phyloP scores from a whole-genome alignment of 805 yeast genomes.

The Metschnikowia gruessii region DNA sequence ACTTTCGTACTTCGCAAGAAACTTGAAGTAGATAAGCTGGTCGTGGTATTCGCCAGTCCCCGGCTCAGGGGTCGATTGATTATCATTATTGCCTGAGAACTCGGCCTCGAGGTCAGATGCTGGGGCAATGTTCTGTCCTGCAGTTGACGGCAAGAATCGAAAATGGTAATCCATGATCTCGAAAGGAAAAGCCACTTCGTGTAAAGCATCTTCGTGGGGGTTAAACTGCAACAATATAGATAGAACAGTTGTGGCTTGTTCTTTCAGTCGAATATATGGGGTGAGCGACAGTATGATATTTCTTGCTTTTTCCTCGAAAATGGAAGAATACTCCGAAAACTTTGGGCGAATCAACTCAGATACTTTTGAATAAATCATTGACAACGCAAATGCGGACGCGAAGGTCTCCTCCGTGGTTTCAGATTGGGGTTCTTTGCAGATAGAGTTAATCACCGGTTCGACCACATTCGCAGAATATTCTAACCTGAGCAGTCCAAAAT shows the following conservation, averaged over 20 bases:
- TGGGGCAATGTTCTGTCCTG: neutral
- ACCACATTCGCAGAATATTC: constrained; percentile 3
- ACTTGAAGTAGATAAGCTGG: constrained; percentile 8
- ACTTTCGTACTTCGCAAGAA: constrained; percentile 9
- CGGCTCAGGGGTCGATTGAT: neutral
- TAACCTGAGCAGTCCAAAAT: neutral
- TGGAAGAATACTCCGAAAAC: neutral
- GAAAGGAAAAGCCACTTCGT: constrained; percentile 13
- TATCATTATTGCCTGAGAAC: neutral
- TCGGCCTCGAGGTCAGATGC: constrained; percentile 10
- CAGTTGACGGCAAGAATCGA: neutral
- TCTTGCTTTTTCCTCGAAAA: constrained; percentile 8
- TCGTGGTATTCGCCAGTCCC: neutral
- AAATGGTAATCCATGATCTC: constrained; percentile 16
- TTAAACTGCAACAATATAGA: neutral
- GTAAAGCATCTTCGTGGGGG: constrained; percentile 4
- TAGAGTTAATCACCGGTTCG: neutral
- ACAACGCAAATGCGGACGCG: neutral
- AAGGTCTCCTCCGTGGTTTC: neutral
- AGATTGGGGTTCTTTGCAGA: neutral
- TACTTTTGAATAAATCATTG: constrained; percentile 3
- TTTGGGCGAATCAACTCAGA: neutral
- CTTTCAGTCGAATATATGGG: constrained; percentile 9
- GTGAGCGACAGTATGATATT: constrained; percentile 11
- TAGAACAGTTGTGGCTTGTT: constrained; percentile 5